A percentile compares a stretch with the other conserved stretches of the same genome.
Evolutionary conservation across 2,329 filamentous ascomycete genomes (phyloP).

Genomic region (Botrytis pseudocinerea): DNA sequence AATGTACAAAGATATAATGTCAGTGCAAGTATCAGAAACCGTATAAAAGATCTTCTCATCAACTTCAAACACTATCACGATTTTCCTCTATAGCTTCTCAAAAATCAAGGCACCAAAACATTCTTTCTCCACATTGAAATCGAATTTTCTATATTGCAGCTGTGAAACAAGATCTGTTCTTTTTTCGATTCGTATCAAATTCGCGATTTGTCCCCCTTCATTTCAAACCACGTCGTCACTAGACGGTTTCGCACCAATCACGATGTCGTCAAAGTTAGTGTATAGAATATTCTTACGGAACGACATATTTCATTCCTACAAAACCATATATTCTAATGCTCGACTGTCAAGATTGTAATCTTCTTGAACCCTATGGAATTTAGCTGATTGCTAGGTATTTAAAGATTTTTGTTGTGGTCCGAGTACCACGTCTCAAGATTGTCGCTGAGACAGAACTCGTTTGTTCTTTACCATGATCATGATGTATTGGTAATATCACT

Average conservation of each 20-base stretch:
- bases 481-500: background rate
- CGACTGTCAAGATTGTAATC: background rate
- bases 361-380: background rate
- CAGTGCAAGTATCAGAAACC: constrained; percentile 1
- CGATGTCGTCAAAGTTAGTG: background rate
- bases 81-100: background rate
- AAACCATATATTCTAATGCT: background rate
- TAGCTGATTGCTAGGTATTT: background rate
- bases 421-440: background rate
- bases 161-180: background rate
- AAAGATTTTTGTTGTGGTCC: background rate
- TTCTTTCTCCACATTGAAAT: background rate
- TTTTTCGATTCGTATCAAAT: background rate
- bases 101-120: background rate
- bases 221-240: background rate
- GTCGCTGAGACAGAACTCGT: background rate
- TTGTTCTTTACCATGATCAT: background rate
- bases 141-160: background rate
- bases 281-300: background rate
- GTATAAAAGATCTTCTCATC: background rate
- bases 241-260: background rate
- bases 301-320: background rate
- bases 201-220: background rate
- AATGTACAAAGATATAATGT: background rate
- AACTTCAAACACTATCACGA: background rate